Evolutionary conservation across 305 asterid genomes (phyloP).

Genomic region (Rubia tinctorum): DNA sequence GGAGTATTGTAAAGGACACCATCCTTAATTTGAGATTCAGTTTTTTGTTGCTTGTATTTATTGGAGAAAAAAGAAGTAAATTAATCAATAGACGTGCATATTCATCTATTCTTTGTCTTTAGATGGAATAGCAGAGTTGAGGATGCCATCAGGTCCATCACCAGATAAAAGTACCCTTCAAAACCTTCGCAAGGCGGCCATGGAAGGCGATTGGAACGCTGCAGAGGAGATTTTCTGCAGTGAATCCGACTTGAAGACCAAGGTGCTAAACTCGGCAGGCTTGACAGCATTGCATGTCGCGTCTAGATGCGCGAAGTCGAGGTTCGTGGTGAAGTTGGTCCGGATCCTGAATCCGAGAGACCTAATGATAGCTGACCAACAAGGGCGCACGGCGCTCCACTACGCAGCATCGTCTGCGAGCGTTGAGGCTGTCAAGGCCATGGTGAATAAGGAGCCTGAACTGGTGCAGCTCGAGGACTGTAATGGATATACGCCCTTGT

Average conservation of each 20-base stretch:
- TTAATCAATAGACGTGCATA: too few relatives aligned
- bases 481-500: neutral
- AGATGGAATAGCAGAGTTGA: too few relatives aligned
- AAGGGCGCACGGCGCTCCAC: constrained; percentile 1
- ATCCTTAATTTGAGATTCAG: too few relatives aligned
- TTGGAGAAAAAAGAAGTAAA: too few relatives aligned
- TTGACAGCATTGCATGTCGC: constrained; percentile 2
- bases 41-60: too few relatives aligned
- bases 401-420: neutral
- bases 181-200: neutral
- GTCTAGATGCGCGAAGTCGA: neutral
- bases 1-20: too few relatives aligned
- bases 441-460: neutral
- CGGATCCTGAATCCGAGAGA: neutral
- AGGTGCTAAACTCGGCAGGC: neutral
- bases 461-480: neutral
- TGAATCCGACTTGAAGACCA: neutral
- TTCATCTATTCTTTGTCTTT: too few relatives aligned
- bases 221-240: neutral
- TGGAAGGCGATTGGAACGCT: neutral
- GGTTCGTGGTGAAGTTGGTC: neutral
- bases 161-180: too few relatives aligned
- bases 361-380: neutral
- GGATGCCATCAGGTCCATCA: too few relatives aligned
- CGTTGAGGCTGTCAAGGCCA: neutral